Percentiles rank a stretch among this genome's conserved stretches.
Evolutionary conservation across 2,329 filamentous ascomycete genomes (phyloP).

Genomic region (Fusarium sp.): DNA sequence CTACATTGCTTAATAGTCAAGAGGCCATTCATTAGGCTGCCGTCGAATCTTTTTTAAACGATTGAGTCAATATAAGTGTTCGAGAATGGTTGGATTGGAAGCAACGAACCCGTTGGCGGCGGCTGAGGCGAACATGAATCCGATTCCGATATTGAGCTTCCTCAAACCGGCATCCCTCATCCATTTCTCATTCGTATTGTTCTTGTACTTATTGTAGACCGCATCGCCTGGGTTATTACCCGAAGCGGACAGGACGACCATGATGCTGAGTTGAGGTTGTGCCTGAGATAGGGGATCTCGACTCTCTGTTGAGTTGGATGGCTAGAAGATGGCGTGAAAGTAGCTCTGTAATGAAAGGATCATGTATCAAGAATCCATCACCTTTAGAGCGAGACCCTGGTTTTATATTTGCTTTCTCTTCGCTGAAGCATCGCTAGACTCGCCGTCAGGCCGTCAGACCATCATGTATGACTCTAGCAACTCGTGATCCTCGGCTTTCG

Average conservation of each 20-base stretch:
- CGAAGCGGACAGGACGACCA: constrained; percentile 3
- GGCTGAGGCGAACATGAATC: constrained; percentile 29
- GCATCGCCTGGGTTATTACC: constrained; percentile 10
- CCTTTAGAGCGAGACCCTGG: background rate
- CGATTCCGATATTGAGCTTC: constrained; percentile 25
- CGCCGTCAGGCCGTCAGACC: constrained; percentile 7
- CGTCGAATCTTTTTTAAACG: constrained; percentile 18
- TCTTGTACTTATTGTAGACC: constrained; percentile 23
- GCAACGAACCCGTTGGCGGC: constrained; percentile 23
- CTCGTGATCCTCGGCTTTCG: background rate
- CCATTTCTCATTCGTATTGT: constrained; percentile 32
- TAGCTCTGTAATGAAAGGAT: background rate
- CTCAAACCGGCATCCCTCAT: constrained; percentile 22
- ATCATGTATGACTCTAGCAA: background rate
- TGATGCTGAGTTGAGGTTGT: background rate
- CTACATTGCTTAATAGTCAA: constrained; percentile 15
- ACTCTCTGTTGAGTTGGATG: background rate
- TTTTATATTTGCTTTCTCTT: constrained; percentile 22
- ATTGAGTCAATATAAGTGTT: background rate
- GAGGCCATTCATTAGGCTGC: constrained; percentile 31
- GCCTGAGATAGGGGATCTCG: background rate
- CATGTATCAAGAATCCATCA: background rate
- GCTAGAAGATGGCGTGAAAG: too few species aligned
- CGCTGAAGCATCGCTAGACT: constrained; percentile 1
- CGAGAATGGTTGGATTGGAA: accelerated